phyloP scores from a whole-genome alignment of 805 yeast genomes.

The Saccharomycopsis oosterbeekiorum region DNA sequence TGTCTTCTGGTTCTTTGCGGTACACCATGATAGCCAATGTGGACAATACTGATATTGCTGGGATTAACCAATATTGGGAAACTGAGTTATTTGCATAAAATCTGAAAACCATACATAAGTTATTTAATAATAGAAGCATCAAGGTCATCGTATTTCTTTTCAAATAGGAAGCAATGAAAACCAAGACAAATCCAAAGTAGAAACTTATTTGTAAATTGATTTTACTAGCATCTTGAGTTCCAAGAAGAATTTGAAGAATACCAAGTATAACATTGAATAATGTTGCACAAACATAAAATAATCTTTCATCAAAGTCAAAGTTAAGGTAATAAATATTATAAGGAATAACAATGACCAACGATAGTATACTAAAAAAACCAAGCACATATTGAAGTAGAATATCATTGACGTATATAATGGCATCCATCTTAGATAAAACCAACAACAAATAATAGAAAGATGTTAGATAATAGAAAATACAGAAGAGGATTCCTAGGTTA shows the following conservation, averaged over 20 bases:
- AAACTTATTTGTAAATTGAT: slow-evolving; percentile 4
- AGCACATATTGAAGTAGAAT: slow-evolving; percentile 6
- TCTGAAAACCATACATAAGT: slow-evolving; percentile 5
- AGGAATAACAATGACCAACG: background rate
- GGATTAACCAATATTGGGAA: slow-evolving; percentile 3
- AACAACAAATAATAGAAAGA: background rate
- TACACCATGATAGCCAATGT: background rate
- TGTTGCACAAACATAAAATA: slow-evolving; percentile 1
- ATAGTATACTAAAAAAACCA: background rate
- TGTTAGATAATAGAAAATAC: background rate
- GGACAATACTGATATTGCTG: slow-evolving; percentile 10
- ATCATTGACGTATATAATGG: background rate
- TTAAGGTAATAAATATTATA: slow-evolving; percentile 1
- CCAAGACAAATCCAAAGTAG: slow-evolving; percentile 7
- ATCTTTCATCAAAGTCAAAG: slow-evolving; percentile 2
- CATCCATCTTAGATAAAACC: slow-evolving; percentile 3
- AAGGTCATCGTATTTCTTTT: background rate
- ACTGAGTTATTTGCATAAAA: slow-evolving; percentile 1
- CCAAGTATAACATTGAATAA: slow-evolving; percentile 11
- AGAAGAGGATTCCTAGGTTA: background rate
- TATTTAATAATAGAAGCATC: background rate
- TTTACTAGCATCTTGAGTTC: background rate
- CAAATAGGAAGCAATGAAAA: slow-evolving; percentile 5
- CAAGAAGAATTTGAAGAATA: slow-evolving; percentile 4
- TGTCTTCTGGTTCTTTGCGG: background rate